phyloP scores from a whole-genome alignment of 2,329 filamentous ascomycete species.

The Penicillium griseofulvum region DNA sequence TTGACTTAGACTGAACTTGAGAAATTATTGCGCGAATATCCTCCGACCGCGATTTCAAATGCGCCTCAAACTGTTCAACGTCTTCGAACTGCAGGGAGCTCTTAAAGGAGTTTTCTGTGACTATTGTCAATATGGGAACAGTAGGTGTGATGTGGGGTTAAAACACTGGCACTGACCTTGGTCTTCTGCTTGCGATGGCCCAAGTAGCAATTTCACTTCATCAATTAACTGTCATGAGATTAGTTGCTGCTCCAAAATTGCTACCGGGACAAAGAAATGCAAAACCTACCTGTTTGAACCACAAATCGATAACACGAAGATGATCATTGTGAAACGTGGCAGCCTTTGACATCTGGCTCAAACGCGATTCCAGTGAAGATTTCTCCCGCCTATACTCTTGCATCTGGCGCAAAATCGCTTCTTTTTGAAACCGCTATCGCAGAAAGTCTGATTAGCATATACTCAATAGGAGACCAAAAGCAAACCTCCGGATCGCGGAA shows the following conservation, averaged over 20 bases:
- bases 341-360: constrained; percentile 76
- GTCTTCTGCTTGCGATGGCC: constrained; percentile 26
- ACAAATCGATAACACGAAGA: constrained; percentile 82
- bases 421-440: constrained; percentile 81
- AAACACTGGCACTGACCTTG: constrained; percentile 27
- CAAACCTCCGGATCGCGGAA: background rate
- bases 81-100: constrained; percentile 57
- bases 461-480: constrained; percentile 18
- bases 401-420: constrained; percentile 96
- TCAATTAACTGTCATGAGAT: constrained; percentile 41
- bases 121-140: constrained; percentile 5
- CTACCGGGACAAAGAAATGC: background rate
- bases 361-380: constrained; percentile 71
- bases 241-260: constrained; percentile 7
- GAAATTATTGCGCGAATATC: constrained; percentile 73
- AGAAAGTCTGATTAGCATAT: constrained; percentile 28
- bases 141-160: background rate
- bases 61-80: constrained; percentile 67
- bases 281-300: constrained; percentile 81
- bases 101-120: constrained; percentile 42
- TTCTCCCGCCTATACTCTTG: constrained; percentile 95
- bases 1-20: constrained; percentile 57
- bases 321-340: constrained; percentile 88
- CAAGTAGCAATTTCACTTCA: constrained; percentile 46
- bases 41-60: constrained; percentile 72